These are phyloP conservation scores for Vickermania ingenoplastis DNA, from an alignment of 208 protist genomes.

Conservation along the genomic window DNA sequence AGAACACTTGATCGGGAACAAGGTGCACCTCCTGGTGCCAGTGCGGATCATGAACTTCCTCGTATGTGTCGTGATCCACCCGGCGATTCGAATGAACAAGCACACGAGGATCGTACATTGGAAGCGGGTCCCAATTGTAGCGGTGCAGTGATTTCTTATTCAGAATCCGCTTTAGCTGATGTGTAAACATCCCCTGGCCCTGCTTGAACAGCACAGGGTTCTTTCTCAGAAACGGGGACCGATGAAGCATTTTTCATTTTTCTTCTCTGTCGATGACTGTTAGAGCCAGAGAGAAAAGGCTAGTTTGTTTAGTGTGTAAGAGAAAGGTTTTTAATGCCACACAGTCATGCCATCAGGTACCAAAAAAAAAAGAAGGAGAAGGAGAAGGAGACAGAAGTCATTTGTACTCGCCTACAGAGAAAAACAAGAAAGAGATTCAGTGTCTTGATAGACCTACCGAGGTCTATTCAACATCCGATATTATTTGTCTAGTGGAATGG, in stretches of 20 bases:
- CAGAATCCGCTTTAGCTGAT: slow-evolving; percentile 86
- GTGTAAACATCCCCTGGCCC: slow-evolving; percentile 86
- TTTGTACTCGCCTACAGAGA: too few species aligned
- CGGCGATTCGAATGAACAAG: slow-evolving; percentile 73
- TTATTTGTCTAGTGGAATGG: too few species aligned
- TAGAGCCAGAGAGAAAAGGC: not conserved
- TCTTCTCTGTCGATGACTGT: slow-evolving; percentile 2
- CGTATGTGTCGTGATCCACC: slow-evolving; percentile 76
- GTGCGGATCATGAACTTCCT: slow-evolving; percentile 73
- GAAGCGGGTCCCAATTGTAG: slow-evolving; percentile 86
- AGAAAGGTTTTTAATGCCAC: not conserved
- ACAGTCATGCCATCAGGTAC: too few species aligned
- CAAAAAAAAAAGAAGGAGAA: too few species aligned
- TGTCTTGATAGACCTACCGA: too few species aligned
- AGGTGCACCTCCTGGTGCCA: slow-evolving; percentile 53
- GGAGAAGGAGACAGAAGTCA: too few species aligned
- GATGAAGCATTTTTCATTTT: slow-evolving; percentile 44
- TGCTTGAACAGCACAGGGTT: slow-evolving; percentile 88
- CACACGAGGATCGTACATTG: slow-evolving; percentile 85
- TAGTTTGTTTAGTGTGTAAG: not conserved
- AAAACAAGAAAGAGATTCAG: too few species aligned
- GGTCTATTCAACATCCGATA: too few species aligned
- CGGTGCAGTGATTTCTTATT: slow-evolving; percentile 85
- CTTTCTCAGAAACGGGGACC: slow-evolving; percentile 28
- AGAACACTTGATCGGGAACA: slow-evolving; percentile 80